Conservation (phyloP, 2,329 filamentous ascomycete species). For the Exophiala spinifera region DNA sequence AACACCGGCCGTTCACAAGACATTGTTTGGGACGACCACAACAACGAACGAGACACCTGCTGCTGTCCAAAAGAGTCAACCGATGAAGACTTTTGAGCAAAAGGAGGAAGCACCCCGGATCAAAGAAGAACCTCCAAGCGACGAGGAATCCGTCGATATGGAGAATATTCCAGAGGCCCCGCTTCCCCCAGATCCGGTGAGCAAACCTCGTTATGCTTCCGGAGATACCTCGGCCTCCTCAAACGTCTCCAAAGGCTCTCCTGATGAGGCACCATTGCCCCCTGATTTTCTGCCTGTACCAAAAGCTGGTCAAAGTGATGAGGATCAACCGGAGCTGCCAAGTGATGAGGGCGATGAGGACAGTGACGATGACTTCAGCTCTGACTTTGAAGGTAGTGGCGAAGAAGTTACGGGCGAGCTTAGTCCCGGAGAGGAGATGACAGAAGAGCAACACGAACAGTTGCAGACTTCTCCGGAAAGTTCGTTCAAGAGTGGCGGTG, state of each 20-base stretch:
- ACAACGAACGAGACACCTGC: constrained; percentile 30
- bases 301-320: constrained; percentile 9
- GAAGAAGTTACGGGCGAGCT: constrained; percentile 46
- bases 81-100: constrained; percentile 24
- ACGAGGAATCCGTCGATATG: constrained; percentile 32
- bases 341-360: constrained; percentile 15
- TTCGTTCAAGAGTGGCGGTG: constrained; percentile 42
- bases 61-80: constrained; percentile 33
- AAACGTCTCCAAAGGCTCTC: constrained; percentile 12
- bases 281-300: constrained; percentile 32
- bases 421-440: constrained; percentile 28
- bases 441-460: constrained; percentile 32
- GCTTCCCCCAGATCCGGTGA: constrained; percentile 48
- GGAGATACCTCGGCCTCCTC: constrained; percentile 48
- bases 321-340: constrained; percentile 9
- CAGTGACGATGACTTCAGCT: constrained; percentile 32
- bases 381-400: constrained; percentile 46
- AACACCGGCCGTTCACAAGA: constrained; percentile 30
- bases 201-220: constrained; percentile 44
- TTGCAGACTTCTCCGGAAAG: constrained; percentile 43
- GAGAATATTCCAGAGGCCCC: constrained; percentile 38
- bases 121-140: constrained; percentile 36
- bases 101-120: constrained; percentile 31
- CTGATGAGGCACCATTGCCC: constrained; percentile 31
- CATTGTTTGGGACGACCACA: constrained; percentile 35